A percentile compares a stretch with the other conserved stretches of the same genome.
phyloP scores from a whole-genome alignment of 2,329 filamentous ascomycete genomes.

The Fusarium anthophilum region DNA sequence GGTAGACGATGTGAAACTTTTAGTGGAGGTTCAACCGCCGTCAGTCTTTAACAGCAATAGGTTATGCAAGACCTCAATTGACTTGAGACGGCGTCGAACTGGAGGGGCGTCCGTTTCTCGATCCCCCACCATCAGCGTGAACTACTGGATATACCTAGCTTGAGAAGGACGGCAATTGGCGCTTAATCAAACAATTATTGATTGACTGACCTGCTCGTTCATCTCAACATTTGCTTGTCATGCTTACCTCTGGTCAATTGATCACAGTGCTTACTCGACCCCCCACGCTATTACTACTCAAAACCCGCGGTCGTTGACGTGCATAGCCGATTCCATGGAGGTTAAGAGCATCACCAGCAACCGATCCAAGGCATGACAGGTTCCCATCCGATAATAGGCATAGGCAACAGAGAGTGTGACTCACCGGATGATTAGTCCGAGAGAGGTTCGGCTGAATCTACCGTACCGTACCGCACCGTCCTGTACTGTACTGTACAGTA shows the following conservation, averaged over 20 bases:
- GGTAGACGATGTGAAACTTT: not conserved
- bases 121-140: slow-evolving; percentile 1
- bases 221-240: not conserved
- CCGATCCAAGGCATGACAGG: not conserved
- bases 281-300: slow-evolving; percentile 31
- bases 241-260: not conserved
- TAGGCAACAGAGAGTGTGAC: slow-evolving; percentile 11
- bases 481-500: not conserved
- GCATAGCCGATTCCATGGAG: not conserved
- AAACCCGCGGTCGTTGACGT: not conserved
- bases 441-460: slow-evolving; percentile 1
- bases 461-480: not conserved
- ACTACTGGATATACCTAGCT: not conserved
- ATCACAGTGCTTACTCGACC: not conserved
- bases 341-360: not conserved
- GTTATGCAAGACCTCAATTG: slow-evolving; percentile 12
- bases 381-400: slow-evolving; percentile 16
- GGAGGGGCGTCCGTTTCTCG: slow-evolving; percentile 21
- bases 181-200: not conserved
- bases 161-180: slow-evolving; percentile 4
- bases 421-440: slow-evolving; percentile 23
- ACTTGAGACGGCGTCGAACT: slow-evolving; percentile 17
- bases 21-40: not conserved
- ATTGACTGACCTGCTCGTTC: not conserved
- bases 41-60: not conserved